These are phyloP conservation scores for Thermochaetoides thermophila DNA, from an alignment of 495 filamentous ascomycete genomes.

Conservation along the genomic window DNA sequence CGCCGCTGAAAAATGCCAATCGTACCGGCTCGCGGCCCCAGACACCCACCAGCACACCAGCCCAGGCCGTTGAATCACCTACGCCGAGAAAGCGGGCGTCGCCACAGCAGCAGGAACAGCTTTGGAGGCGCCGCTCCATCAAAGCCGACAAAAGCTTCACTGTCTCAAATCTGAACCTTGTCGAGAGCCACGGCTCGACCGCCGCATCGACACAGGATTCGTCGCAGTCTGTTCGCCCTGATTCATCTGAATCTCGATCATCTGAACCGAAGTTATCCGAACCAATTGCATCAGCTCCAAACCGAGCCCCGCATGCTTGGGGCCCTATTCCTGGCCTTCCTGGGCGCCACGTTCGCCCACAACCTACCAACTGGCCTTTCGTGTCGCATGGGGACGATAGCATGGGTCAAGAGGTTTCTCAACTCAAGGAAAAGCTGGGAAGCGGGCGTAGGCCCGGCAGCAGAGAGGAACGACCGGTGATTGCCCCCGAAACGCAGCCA, in stretches of 20 bases:
- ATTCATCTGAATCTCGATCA: constrained; percentile 3
- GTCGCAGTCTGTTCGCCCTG: constrained; percentile 3
- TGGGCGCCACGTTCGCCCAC: constrained; percentile 21
- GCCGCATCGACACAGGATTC: constrained; percentile 13
- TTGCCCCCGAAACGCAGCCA: neutral
- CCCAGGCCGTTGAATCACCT: too few relatives aligned
- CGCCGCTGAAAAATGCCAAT: constrained; percentile 23
- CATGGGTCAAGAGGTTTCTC: constrained; percentile 18
- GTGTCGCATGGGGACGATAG: constrained; percentile 5
- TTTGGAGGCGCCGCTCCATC: constrained; percentile 32
- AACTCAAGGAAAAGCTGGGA: constrained; percentile 6
- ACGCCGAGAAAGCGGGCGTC: neutral
- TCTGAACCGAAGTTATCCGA: neutral
- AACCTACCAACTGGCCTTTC: constrained; percentile 9
- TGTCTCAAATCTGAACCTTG: constrained; percentile 29
- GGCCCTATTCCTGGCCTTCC: constrained; percentile 14
- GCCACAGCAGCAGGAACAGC: constrained; percentile 11
- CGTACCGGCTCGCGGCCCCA: constrained; percentile 2
- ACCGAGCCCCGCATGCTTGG: constrained; percentile 9
- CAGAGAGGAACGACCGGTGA: constrained; percentile 4
- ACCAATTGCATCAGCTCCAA: neutral
- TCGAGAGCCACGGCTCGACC: constrained; percentile 30
- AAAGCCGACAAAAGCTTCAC: constrained; percentile 26
- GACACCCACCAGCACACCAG: constrained; percentile 8
- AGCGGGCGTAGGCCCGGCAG: constrained; percentile 4